A percentile compares a stretch with the other conserved stretches of the same genome.
These are phyloP conservation scores for Pontederia crassipes DNA, from an alignment of 176 grass and related monocot species.

Conservation along the genomic window DNA sequence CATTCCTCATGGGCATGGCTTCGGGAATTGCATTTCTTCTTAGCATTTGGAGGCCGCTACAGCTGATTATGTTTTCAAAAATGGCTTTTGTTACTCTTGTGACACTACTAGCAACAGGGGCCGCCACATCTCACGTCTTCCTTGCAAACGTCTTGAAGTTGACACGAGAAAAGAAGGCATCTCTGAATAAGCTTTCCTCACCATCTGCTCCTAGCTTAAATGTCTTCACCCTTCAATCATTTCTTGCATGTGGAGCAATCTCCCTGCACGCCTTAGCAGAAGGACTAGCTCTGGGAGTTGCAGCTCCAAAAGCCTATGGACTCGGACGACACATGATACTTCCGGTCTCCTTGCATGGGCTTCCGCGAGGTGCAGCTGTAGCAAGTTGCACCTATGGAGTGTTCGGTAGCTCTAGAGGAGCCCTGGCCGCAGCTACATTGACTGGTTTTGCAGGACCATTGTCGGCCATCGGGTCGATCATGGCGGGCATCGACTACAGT, in stretches of 20 bases:
- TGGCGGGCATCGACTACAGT: conserved; percentile 64
- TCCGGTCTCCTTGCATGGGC: conserved; percentile 81
- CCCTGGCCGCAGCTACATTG: conserved; percentile 64
- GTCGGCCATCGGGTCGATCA: conserved; percentile 70
- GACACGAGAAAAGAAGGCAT: conserved; percentile 52
- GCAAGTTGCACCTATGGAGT: conserved; percentile 80
- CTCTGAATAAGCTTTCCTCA: conserved; percentile 41
- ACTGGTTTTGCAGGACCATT: conserved; percentile 70
- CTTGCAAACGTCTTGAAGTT: conserved; percentile 44
- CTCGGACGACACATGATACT: conserved; percentile 93
- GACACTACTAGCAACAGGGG: conserved; percentile 45
- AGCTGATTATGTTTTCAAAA: conserved; percentile 68
- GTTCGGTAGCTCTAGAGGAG: conserved; percentile 78
- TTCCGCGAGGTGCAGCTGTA: conserved; percentile 77
- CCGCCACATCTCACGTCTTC: conserved; percentile 31
- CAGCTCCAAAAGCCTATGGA: conserved; percentile 82
- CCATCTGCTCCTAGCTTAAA: conserved; percentile 49
- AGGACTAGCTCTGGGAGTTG: conserved; percentile 82
- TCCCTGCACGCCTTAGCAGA: conserved; percentile 78
- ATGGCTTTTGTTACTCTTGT: conserved; percentile 56
- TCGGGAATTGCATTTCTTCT: conserved; percentile 92
- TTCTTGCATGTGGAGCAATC: conserved; percentile 71
- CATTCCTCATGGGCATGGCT: conserved; percentile 77
- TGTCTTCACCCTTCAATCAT: conserved; percentile 61
- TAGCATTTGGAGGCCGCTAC: conserved; percentile 84